Percentiles rank a stretch among this genome's conserved stretches.
phyloP scores from a whole-genome alignment of 352 stramenopile genomes.

The Globisporangium camurandrum region DNA sequence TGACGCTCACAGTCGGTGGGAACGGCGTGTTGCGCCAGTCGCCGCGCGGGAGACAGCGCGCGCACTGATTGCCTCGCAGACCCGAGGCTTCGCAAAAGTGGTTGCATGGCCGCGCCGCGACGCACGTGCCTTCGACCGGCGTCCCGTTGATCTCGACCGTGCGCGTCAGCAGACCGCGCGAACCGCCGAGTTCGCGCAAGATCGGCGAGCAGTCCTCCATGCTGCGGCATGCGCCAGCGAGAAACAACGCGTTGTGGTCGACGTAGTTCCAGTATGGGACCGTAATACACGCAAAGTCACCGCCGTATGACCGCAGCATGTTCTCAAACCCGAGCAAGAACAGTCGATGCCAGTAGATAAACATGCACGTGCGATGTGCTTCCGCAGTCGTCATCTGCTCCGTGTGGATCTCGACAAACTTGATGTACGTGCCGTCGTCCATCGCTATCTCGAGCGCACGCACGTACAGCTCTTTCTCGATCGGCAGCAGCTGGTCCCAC shows the following conservation, averaged over 20 bases:
- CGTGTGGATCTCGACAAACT: conserved; percentile 84
- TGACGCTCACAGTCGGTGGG: conserved; percentile 59
- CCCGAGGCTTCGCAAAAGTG: conserved; percentile 76
- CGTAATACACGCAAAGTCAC: conserved; percentile 79
- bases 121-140: conserved; percentile 50
- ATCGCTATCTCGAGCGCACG: conserved; percentile 63
- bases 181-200: conserved; percentile 64
- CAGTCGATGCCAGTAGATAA: conserved; percentile 82
- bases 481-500: conserved; percentile 50
- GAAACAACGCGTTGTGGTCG: conserved; percentile 66
- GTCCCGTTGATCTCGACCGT: conserved; percentile 64
- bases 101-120: conserved; percentile 31
- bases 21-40: conserved; percentile 45
- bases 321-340: conserved; percentile 83
- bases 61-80: conserved; percentile 27
- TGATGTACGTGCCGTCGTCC: conserved; percentile 80
- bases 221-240: conserved; percentile 46
- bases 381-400: conserved; percentile 76
- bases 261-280: conserved; percentile 87
- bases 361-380: conserved; percentile 85
- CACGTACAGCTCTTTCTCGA: conserved; percentile 72
- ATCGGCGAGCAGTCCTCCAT: conserved; percentile 72
- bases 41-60: conserved; percentile 64
- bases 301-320: conserved; percentile 71
- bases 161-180: conserved; percentile 18